Conservation (phyloP, 164 flowering plant species). For the Malania oleifera region DNA sequence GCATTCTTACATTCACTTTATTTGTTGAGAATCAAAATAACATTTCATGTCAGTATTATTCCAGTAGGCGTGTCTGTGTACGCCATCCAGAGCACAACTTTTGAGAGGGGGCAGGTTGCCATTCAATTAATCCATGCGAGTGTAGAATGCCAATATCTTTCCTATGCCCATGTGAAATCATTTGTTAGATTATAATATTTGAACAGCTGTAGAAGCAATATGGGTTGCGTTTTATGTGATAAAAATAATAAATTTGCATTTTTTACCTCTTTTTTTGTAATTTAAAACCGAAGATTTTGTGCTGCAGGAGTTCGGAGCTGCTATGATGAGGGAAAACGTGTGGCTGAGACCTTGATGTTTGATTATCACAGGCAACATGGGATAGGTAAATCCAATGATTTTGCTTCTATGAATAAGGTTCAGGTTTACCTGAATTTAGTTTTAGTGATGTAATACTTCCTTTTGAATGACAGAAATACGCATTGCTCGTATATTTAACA, state of each 20-base stretch:
- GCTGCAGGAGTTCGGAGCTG: slow-evolving; percentile 68
- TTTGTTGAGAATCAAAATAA: too few species aligned
- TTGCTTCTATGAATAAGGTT: background rate
- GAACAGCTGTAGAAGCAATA: too few species aligned
- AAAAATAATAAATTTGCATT: too few species aligned
- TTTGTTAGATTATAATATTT: too few species aligned
- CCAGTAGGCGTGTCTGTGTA: too few species aligned
- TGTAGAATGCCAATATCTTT: background rate
- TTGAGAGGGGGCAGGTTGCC: too few species aligned
- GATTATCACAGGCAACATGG: slow-evolving; percentile 90
- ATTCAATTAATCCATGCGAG: too few species aligned
- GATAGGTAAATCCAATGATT: slow-evolving; percentile 36
- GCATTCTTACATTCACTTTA: too few species aligned
- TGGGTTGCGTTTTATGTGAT: too few species aligned
- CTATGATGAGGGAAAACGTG: slow-evolving; percentile 88
- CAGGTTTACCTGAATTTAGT: background rate
- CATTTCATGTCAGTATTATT: too few species aligned
- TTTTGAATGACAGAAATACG: slow-evolving; percentile 44
- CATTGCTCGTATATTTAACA: slow-evolving; percentile 79
- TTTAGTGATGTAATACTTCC: background rate
- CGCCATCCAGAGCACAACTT: too few species aligned
- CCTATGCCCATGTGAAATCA: background rate
- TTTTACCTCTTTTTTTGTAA: too few species aligned
- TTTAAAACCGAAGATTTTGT: background rate
- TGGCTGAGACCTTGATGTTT: slow-evolving; percentile 88